Evolutionary conservation across 352 stramenopile species (phyloP).

Genomic region (Pythium brachiatum): DNA sequence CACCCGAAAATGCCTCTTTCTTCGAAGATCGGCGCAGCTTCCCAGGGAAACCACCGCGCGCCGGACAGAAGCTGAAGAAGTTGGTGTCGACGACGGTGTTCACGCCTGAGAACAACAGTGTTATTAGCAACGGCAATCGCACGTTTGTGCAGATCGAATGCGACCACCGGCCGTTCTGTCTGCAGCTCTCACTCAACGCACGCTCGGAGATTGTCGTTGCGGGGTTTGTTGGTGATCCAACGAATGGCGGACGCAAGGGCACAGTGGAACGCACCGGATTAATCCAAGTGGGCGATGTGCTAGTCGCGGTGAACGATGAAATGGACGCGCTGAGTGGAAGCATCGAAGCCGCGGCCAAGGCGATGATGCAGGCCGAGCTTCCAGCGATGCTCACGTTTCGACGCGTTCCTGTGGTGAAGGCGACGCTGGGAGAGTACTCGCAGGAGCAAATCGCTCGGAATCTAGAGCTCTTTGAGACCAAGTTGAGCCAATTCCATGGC

Average conservation of each 20-base stretch:
- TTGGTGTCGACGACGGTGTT: conserved; percentile 15
- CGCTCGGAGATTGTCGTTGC: conserved; percentile 45
- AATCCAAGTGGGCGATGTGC: conserved; percentile 51
- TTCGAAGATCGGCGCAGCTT: conserved; percentile 5
- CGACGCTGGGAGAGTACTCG: conserved; percentile 59
- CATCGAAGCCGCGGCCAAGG: conserved; percentile 39
- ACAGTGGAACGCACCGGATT: conserved; percentile 40
- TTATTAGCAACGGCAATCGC: conserved; percentile 10
- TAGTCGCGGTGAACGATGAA: conserved; percentile 61
- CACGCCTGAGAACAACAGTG: not conserved
- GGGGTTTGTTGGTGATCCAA: conserved; percentile 37
- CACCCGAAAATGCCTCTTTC: not conserved
- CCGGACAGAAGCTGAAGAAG: conserved; percentile 2
- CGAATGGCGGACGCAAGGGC: conserved; percentile 20
- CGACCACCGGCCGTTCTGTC: conserved; percentile 41
- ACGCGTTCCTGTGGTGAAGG: conserved; percentile 37
- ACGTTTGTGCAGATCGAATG: conserved; percentile 49
- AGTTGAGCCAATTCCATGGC: conserved; percentile 30
- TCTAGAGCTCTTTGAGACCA: conserved; percentile 41
- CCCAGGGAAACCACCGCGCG: not conserved
- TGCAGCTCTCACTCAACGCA: conserved; percentile 40
- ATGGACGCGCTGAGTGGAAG: conserved; percentile 37
- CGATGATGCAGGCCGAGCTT: conserved; percentile 36
- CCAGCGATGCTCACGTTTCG: conserved; percentile 58
- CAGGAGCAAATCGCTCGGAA: conserved; percentile 51